Base-by-base conservation (phyloP, 805 yeast genomes). In the Saccharomycopsis schoenii region DNA sequence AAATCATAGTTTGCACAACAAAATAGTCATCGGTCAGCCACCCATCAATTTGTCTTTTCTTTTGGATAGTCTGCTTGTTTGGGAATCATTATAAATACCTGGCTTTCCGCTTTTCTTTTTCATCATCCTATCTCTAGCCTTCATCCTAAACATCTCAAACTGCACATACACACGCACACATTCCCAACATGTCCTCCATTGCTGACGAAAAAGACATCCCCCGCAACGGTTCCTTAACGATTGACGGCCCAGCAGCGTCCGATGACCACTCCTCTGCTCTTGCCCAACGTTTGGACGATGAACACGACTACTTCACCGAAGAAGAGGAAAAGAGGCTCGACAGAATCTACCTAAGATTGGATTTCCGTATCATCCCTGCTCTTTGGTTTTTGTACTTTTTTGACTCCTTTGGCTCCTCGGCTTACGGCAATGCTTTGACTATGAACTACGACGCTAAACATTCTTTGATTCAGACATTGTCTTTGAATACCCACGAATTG, bases 301-400 rank as follows among this genome's bases (percentile, higher is more conserved):
- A 52, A 2, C 29, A n/a, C n/a, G 39, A 34, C 15, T 19, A 56
- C 14, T 37, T 69, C 62, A 70, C 73, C 5, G 61, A 58, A 1
- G 70, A 68, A 15, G 73, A 71, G 43, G 64, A 59, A 14, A 73
- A 73, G 55, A 72, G 76, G 57, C 72, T 85, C 52, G 84, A 84
- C 67, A 73, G 71, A 50, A 75, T 84, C 41, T 85, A 88, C 70
- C 70, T 86, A 57, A 82, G 80, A 67, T 74, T 88, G 25, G 96
- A 88, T 69, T 68, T 70, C 55, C 77, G 96, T 59, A 87, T 88
- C 67, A 85, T 89, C 61, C 96, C 96, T 2, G 91, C 93, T 0
- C 74, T 89, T 61, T 89, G 96, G 96, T 75, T 82, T 55, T 73
- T 89, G 56, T 89, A 89, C 70, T 89, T 89, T 68, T 73, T 89